A percentile compares a stretch with the other conserved stretches of the same genome.
phyloP scores from a whole-genome alignment of 1,284 basidiomycete species.

The Pascua sp. region DNA sequence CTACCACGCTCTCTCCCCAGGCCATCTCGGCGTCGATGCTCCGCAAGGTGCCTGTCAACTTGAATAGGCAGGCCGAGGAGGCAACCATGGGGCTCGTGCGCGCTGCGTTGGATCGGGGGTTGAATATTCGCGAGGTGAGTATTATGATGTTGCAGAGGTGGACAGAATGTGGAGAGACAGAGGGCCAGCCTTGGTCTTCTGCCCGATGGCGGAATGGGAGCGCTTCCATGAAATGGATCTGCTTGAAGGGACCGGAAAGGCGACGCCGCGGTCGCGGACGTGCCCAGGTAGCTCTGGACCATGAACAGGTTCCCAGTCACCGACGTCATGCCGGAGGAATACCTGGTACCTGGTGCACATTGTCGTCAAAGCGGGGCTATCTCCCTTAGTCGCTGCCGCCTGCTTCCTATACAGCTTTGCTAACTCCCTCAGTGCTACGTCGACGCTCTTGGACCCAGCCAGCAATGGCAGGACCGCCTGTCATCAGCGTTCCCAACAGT shows the following conservation, averaged over 20 bases:
- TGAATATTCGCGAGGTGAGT: constrained; percentile 73
- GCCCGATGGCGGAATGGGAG: neutral
- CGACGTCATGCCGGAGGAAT: too few relatives aligned
- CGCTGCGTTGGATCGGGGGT: constrained; percentile 72
- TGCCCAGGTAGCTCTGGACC: too few relatives aligned
- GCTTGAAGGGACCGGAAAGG: too few relatives aligned
- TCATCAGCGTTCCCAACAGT: constrained; percentile 75
- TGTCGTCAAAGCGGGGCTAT: too few relatives aligned
- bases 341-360: too few relatives aligned
- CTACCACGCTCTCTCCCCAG: constrained; percentile 62
- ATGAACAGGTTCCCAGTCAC: neutral
- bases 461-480: constrained; percentile 76
- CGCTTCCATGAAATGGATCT: neutral
- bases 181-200: neutral
- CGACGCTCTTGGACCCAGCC: constrained; percentile 86
- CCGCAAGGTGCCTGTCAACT: constrained; percentile 72
- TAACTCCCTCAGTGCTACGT: constrained; percentile 70
- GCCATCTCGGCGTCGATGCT: constrained; percentile 92
- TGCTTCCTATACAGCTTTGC: neutral
- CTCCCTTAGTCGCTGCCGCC: neutral
- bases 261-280: too few relatives aligned
- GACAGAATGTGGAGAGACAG: neutral
- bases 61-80: constrained; percentile 88
- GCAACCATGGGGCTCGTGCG: constrained; percentile 86
- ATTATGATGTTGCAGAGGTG: too few relatives aligned